These are phyloP conservation scores for Dillenia suffruticosa DNA, from an alignment of 164 flowering plant genomes.

Conservation along the genomic window DNA sequence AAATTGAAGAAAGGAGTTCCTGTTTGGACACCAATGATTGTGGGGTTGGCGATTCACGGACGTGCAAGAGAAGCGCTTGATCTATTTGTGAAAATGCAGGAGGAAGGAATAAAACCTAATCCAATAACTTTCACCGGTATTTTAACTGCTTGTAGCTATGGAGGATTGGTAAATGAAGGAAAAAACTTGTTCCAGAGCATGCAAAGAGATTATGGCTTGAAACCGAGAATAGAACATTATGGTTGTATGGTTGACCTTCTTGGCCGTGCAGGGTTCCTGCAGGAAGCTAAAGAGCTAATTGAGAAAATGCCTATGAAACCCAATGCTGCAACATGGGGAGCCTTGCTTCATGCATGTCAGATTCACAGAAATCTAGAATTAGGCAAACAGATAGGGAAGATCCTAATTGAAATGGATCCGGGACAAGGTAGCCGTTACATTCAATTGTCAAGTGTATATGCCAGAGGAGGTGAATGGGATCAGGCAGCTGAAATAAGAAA, in stretches of 20 bases:
- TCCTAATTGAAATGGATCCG: conserved; percentile 33
- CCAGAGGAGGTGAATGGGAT: conserved; percentile 32
- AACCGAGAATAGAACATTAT: conserved; percentile 41
- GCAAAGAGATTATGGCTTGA: conserved; percentile 22
- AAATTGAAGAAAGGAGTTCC: conserved; percentile 22
- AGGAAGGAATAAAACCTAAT: conserved; percentile 40
- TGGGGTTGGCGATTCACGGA: conserved; percentile 50
- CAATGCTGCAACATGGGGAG: conserved; percentile 43
- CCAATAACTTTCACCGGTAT: conserved; percentile 37
- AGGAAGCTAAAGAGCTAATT: conserved; percentile 39
- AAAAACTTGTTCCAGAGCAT: conserved; percentile 31
- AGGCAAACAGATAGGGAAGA: conserved; percentile 29
- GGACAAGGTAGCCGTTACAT: conserved; percentile 42
- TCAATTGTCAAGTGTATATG: conserved; percentile 34
- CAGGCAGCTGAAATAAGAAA: conserved; percentile 32
- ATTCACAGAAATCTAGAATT: conserved; percentile 33
- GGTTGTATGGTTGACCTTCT: conserved; percentile 60
- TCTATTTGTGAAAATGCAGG: conserved; percentile 28
- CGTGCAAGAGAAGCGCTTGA: conserved; percentile 44
- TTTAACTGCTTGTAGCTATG: conserved; percentile 48
- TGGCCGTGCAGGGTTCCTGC: conserved; percentile 43
- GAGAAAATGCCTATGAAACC: conserved; percentile 41
- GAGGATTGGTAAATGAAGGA: conserved; percentile 46
- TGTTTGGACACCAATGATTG: conserved; percentile 49
- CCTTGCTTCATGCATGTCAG: conserved; percentile 42